phyloP scores from a whole-genome alignment of 2,329 filamentous ascomycete genomes.

The Dothideomycetes sp. region DNA sequence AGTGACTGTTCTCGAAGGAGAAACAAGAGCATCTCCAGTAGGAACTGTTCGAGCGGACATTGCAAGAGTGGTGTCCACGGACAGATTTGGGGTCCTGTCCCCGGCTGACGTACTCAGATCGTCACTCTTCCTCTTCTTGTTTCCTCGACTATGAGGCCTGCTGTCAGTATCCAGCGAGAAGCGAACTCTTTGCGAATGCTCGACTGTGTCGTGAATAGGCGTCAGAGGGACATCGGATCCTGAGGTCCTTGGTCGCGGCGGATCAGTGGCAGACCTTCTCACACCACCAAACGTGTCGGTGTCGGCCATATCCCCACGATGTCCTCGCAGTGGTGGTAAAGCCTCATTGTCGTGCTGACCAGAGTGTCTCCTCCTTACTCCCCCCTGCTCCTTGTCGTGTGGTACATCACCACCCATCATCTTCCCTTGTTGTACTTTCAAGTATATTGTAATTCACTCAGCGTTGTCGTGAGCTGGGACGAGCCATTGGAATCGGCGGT shows the following conservation, averaged over 20 bases:
- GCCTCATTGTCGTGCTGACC: conserved; percentile 10
- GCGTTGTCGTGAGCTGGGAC: too few species aligned
- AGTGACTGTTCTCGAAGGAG: conserved; percentile 10
- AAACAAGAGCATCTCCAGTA: conserved; percentile 2
- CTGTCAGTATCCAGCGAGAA: conserved; percentile 17
- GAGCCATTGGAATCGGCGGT: too few species aligned
- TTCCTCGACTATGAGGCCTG: conserved; percentile 7
- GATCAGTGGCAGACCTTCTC: conserved; percentile 1
- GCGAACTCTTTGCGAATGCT: conserved; percentile 13
- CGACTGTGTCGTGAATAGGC: conserved; percentile 4
- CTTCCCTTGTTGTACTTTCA: neutral
- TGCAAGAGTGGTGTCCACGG: conserved; percentile 20
- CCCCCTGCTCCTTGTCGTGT: conserved; percentile 8
- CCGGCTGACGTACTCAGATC: too few species aligned
- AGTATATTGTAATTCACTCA: conserved; percentile 5
- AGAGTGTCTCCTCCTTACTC: conserved; percentile 14
- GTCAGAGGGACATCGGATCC: conserved; percentile 7
- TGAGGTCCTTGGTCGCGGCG: conserved; percentile 5
- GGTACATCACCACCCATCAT: conserved; percentile 13
- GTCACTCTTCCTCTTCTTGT: conserved; percentile 19
- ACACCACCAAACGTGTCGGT: conserved; percentile 9
- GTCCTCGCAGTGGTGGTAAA: too few species aligned
- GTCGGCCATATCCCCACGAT: conserved; percentile 1
- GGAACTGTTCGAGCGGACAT: conserved; percentile 2
- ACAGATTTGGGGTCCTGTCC: conserved; percentile 21